Evolutionary conservation across 441 rosid species (phyloP), one percentile per base, ranked within the genome.

Genomic region (Jatropha podagrica): DNA sequence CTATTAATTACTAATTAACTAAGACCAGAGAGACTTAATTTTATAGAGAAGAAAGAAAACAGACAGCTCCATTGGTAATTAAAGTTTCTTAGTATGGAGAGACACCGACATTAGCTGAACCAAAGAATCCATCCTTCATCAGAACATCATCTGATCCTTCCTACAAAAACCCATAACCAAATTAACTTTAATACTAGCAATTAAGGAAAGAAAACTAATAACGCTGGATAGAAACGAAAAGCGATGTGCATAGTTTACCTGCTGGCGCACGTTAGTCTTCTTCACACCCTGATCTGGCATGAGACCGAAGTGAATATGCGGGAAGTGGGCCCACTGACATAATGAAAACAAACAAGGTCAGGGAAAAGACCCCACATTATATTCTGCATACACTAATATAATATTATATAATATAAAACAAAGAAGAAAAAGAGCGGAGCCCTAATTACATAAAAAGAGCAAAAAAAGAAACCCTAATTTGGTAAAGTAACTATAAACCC

Each of bases 261-360:
- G 94, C 88, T 88, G 97, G 85, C 89, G 90, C 81, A 88, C 74
- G 82, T 81, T 93, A 69, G 93, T 66, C 78, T 87, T 96, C 97
- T 91, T 92, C 91, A 88, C 91, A 84, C 90, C 88, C 82, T 91
- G 98, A 85, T 96, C 98, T 82, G 98, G 91, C 92, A 90, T 88
- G 74, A 96, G 98, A 77, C 99, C 97, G 85, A 91, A 93, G 85
- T 96, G 99, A 79, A 92, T 96, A 88, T 93, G 93, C 6, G 99
- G 99, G 78, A 93, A 96, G 75, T 96, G 99, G 90, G 99, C 99
- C 99, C 99, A 96, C 98, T 96, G 85, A 77, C 77, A 68, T 37
- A 54, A 52, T 48, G 66, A 68, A 71, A 44, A 81, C 64, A 72
- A 75, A 52, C 13, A 55, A 46, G 51, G 56, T 64, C 42, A 74